phyloP scores from a whole-genome alignment of 208 protist species.

The Phytomonas serpens region DNA sequence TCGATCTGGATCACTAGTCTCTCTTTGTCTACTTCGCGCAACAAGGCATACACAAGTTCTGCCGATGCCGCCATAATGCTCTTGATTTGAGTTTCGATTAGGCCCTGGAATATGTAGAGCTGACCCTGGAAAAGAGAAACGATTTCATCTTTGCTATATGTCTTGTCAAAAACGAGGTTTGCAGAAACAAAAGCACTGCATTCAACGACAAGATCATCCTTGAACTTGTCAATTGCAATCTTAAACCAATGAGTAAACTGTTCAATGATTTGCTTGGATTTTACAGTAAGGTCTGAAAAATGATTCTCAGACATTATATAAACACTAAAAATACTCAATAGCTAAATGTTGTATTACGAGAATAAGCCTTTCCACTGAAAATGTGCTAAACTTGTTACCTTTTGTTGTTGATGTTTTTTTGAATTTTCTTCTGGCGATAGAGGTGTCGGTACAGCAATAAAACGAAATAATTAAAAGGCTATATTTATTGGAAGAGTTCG shows the following conservation, averaged over 20 bases:
- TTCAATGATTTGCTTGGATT: constrained; percentile 42
- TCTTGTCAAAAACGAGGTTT: constrained; percentile 36
- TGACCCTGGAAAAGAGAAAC: constrained; percentile 43
- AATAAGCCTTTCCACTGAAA: neutral
- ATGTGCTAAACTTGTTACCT: neutral
- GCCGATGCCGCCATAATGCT: constrained; percentile 31
- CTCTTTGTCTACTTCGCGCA: constrained; percentile 61
- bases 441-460: neutral
- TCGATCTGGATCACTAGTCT: constrained; percentile 43
- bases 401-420: neutral
- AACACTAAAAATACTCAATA: constrained; percentile 10
- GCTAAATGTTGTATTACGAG: neutral
- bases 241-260: constrained; percentile 53
- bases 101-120: constrained; percentile 37
- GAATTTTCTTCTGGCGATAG: neutral
- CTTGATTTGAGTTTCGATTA: constrained; percentile 46
- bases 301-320: constrained; percentile 15
- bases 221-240: constrained; percentile 56
- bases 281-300: constrained; percentile 39
- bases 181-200: constrained; percentile 37
- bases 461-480: constrained; percentile 3
- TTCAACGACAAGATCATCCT: constrained; percentile 50
- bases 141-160: constrained; percentile 40
- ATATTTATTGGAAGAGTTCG: neutral
- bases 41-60: constrained; percentile 55